These are phyloP conservation scores for Geotrichum carabidarum DNA, from an alignment of 1,139 yeast species.

Conservation along the genomic window DNA sequence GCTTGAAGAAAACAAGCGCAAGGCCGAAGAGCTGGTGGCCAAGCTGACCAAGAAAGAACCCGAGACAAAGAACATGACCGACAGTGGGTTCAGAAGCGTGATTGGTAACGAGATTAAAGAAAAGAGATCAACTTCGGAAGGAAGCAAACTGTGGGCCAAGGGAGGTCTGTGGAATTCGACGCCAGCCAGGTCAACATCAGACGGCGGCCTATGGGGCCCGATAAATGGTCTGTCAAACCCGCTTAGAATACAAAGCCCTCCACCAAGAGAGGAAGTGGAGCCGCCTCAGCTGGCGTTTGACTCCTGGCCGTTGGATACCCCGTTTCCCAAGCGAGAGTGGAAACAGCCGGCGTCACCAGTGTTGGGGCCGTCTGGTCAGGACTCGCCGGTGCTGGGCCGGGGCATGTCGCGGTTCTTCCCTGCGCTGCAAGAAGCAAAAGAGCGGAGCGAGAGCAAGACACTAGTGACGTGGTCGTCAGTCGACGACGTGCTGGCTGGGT, in stretches of 20 bases:
- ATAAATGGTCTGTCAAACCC: neutral
- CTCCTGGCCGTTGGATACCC: neutral
- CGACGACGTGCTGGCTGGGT: neutral
- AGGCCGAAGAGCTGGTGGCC: constrained; percentile 27
- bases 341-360: neutral
- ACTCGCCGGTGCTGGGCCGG: neutral
- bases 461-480: neutral
- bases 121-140: neutral
- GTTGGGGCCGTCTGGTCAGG: neutral
- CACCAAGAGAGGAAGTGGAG: constrained; percentile 5
- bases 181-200: neutral
- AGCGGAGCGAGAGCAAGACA: neutral
- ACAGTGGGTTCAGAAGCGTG: constrained; percentile 2
- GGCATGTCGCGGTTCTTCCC: constrained; percentile 15
- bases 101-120: constrained; percentile 3
- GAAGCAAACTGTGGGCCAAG: neutral
- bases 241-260: constrained; percentile 4
- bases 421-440: neutral
- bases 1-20: constrained; percentile 29
- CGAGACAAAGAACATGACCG: constrained; percentile 1
- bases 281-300: constrained; percentile 5
- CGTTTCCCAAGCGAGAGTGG: neutral
- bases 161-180: constrained; percentile 1
- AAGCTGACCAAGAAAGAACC: neutral
- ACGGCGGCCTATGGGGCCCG: constrained; percentile 1